Percentiles rank a stretch among this genome's conserved stretches.
Evolutionary conservation across 2,329 filamentous ascomycete species (phyloP).

Genomic region (Cyphellophora attinorum): DNA sequence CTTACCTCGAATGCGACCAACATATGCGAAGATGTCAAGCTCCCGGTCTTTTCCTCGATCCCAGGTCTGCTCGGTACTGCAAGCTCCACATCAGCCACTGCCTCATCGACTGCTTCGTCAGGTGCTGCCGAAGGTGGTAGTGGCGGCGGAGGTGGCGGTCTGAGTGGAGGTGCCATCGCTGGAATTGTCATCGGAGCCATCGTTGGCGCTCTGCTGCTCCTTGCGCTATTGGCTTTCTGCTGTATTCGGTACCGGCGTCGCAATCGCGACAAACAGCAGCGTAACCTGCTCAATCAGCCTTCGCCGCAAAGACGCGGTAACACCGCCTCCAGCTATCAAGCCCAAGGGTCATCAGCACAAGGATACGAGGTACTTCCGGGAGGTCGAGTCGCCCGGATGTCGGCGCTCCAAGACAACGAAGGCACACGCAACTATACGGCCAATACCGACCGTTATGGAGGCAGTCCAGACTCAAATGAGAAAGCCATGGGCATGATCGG

Average conservation of each 20-base stretch:
- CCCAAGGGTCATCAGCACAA: constrained; percentile 24
- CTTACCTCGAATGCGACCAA: constrained; percentile 66
- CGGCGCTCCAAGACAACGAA: constrained; percentile 62
- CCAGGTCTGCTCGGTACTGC: constrained; percentile 56
- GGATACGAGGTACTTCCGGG: constrained; percentile 72
- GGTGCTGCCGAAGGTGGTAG: constrained; percentile 21
- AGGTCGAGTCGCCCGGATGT: constrained; percentile 90
- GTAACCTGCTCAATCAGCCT: constrained; percentile 82
- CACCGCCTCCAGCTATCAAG: constrained; percentile 33
- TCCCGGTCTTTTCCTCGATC: constrained; percentile 61
- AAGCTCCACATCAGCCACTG: constrained; percentile 59
- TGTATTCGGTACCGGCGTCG: constrained; percentile 52
- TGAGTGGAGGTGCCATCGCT: constrained; percentile 82
- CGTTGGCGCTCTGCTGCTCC: constrained; percentile 59
- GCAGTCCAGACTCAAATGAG: constrained; percentile 61
- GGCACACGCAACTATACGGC: constrained; percentile 43
- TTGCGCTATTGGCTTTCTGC: constrained; percentile 48
- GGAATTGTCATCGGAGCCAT: constrained; percentile 80
- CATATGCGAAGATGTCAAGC: constrained; percentile 63
- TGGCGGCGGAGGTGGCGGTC: constrained; percentile 30
- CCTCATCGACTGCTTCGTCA: constrained; percentile 43
- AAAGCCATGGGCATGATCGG: constrained; percentile 38
- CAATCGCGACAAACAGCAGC: constrained; percentile 51
- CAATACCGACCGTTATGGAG: constrained; percentile 59
- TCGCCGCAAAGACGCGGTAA: constrained; percentile 49